Percentiles rank a stretch among this genome's conserved stretches.
These are phyloP conservation scores for Trichosporon sp. DNA, from an alignment of 1,284 basidiomycete species.

Conservation along the genomic window DNA sequence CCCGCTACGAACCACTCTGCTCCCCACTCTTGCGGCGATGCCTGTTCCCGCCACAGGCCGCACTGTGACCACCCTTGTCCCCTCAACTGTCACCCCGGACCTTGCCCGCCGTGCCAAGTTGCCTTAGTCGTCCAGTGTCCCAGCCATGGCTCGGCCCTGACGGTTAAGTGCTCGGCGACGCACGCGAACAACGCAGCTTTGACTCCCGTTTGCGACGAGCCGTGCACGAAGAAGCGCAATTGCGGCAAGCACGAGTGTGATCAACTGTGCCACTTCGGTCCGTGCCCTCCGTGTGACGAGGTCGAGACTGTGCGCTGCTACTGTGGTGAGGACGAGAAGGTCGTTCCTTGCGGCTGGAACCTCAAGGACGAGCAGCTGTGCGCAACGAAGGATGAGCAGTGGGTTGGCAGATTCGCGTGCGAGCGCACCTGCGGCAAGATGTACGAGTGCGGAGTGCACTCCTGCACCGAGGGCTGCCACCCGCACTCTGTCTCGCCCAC, in stretches of 20 bases:
- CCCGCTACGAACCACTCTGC: slow-evolving; percentile 70
- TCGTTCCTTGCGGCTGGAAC: slow-evolving; percentile 68
- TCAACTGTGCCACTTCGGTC: slow-evolving; percentile 70
- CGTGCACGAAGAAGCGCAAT: slow-evolving; percentile 63
- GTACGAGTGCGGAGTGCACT: slow-evolving; percentile 76
- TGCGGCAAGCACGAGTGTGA: slow-evolving; percentile 69
- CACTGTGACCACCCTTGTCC: slow-evolving; percentile 71
- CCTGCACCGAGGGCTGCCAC: slow-evolving; percentile 69
- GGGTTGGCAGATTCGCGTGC: slow-evolving; percentile 74
- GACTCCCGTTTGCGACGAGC: slow-evolving; percentile 67
- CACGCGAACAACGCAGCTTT: slow-evolving; percentile 55
- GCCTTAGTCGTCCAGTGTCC: slow-evolving; percentile 66
- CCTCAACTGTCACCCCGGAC: slow-evolving; percentile 70
- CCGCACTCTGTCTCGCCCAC: slow-evolving; percentile 65
- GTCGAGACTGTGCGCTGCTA: slow-evolving; percentile 67
- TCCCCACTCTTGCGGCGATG: slow-evolving; percentile 79
- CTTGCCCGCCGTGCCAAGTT: slow-evolving; percentile 72
- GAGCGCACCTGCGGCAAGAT: slow-evolving; percentile 65
- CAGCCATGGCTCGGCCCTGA: slow-evolving; percentile 65
- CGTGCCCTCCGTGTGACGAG: slow-evolving; percentile 67
- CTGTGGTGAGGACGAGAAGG: slow-evolving; percentile 70
- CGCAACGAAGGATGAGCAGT: slow-evolving; percentile 53
- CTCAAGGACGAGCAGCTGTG: slow-evolving; percentile 50
- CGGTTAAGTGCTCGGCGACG: slow-evolving; percentile 65
- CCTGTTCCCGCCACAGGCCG: slow-evolving; percentile 68